A percentile compares a stretch with the other conserved stretches of the same genome.
phyloP scores from a whole-genome alignment of 768 basidiomycete genomes.

The Polyporus arcularius region DNA sequence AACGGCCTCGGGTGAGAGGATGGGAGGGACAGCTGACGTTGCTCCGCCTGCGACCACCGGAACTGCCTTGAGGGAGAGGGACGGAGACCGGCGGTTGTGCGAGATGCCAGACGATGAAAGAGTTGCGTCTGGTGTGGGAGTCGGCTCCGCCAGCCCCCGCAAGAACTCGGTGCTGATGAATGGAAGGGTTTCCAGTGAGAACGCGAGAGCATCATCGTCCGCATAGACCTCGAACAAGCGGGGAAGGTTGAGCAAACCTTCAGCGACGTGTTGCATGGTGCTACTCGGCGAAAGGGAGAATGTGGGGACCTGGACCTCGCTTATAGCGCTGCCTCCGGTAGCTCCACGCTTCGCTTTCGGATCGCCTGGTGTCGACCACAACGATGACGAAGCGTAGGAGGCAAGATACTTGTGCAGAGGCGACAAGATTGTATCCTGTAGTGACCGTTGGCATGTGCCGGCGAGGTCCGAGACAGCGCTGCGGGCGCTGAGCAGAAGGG shows the following conservation, averaged over 20 bases:
- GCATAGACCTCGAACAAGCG: conserved; percentile 93
- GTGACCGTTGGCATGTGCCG: conserved; percentile 68
- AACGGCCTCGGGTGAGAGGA: conserved; percentile 73
- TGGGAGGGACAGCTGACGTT: background rate
- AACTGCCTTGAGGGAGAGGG: conserved; percentile 33
- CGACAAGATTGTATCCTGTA: conserved; percentile 82
- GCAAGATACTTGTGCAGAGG: conserved; percentile 77
- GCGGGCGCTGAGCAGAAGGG: conserved; percentile 56
- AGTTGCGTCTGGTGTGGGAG: conserved; percentile 18
- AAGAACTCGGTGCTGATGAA: conserved; percentile 60
- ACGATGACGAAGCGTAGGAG: conserved; percentile 64
- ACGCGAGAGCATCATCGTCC: conserved; percentile 86
- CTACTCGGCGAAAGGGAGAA: conserved; percentile 94
- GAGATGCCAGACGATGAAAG: conserved; percentile 12
- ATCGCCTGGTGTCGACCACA: conserved; percentile 63
- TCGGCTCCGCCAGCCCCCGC: conserved; percentile 46
- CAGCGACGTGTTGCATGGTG: conserved; percentile 83
- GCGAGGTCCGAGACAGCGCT: conserved; percentile 65
- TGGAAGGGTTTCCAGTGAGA: conserved; percentile 83
- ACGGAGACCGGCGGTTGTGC: conserved; percentile 37
- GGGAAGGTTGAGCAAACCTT: conserved; percentile 93
- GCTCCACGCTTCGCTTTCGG: conserved; percentile 45
- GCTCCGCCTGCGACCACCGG: conserved; percentile 9
- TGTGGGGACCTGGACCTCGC: conserved; percentile 74
- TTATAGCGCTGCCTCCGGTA: conserved; percentile 39